These are phyloP conservation scores for Alternaria tenuissima DNA, from an alignment of 2,329 filamentous ascomycete species.

Conservation along the genomic window DNA sequence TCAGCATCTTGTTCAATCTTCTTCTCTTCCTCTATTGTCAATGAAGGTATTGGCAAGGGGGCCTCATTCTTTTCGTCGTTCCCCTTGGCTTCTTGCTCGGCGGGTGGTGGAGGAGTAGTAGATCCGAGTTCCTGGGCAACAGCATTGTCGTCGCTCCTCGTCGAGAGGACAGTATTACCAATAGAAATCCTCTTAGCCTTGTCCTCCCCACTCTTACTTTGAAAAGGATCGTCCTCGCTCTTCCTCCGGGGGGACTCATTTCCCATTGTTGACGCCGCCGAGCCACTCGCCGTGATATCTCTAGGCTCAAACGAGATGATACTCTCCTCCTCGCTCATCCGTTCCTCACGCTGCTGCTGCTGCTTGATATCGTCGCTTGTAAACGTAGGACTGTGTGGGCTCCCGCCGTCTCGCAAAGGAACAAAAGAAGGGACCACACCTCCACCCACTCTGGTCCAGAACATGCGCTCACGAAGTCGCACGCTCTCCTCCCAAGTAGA, in stretches of 20 bases:
- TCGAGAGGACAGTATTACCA: constrained; percentile 47
- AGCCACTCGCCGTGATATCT: constrained; percentile 24
- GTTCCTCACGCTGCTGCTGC: constrained; percentile 18
- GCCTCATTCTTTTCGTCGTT: neutral
- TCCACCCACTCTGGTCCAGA: constrained; percentile 92
- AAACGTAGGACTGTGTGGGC: constrained; percentile 46
- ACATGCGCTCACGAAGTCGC: constrained; percentile 90
- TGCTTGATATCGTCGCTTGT: constrained; percentile 23
- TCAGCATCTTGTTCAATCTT: constrained; percentile 47
- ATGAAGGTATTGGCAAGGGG: constrained; percentile 16
- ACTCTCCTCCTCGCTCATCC: constrained; percentile 45
- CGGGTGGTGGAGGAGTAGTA: too few relatives aligned
- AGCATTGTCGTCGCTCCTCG: neutral
- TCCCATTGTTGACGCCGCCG: constrained; percentile 5
- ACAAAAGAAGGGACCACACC: constrained; percentile 78
- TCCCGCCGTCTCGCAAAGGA: constrained; percentile 37
- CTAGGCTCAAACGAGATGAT: constrained; percentile 32
- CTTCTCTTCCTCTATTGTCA: constrained; percentile 38
- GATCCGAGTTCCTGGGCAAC: too few relatives aligned
- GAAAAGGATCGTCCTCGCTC: constrained; percentile 48
- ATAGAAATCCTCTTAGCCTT: constrained; percentile 48
- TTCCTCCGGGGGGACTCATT: constrained; percentile 17
- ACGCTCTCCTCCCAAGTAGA: constrained; percentile 95
- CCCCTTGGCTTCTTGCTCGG: neutral
- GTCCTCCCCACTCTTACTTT: constrained; percentile 32